A percentile compares a stretch with the other conserved stretches of the same genome.
These are phyloP conservation scores for Phoma sp. DNA, from an alignment of 2,329 filamentous ascomycete species.

Conservation along the genomic window DNA sequence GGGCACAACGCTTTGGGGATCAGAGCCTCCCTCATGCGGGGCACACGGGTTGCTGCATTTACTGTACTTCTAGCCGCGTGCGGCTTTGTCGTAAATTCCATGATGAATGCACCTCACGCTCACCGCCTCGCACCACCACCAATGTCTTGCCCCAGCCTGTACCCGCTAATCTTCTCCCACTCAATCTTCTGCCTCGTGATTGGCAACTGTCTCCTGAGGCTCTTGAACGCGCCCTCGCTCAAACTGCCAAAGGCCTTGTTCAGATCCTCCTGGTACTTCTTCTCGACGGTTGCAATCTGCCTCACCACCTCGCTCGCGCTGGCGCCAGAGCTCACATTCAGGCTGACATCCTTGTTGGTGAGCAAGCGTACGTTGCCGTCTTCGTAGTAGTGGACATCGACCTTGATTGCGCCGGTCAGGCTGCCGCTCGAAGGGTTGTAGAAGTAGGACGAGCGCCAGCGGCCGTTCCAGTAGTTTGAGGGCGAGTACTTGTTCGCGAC, in stretches of 20 bases:
- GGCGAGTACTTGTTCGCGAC: conserved; percentile 98
- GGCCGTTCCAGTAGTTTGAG: conserved; percentile 98
- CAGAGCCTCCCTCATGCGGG: background rate
- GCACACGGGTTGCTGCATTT: background rate
- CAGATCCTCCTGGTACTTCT: conserved; percentile 94
- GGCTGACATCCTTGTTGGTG: conserved; percentile 78
- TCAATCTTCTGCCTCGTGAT: conserved; percentile 99
- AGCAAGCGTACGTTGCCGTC: conserved; percentile 95
- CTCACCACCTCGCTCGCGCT: conserved; percentile 73
- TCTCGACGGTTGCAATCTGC: conserved; percentile 81
- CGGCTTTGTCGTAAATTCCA: background rate
- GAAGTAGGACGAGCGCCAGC: conserved; percentile 90
- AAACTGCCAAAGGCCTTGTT: conserved; percentile 88
- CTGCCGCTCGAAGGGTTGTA: conserved; percentile 70
- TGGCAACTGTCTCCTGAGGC: conserved; percentile 86
- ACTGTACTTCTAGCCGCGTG: background rate
- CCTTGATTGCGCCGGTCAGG: conserved; percentile 81
- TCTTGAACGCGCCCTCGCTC: conserved; percentile 95
- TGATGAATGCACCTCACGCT: background rate
- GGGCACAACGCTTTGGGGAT: too few species aligned
- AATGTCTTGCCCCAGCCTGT: conserved; percentile 67
- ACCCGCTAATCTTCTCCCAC: conserved; percentile 97
- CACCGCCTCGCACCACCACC: conserved; percentile 49
- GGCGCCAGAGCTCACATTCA: conserved; percentile 63
- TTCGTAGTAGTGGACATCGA: conserved; percentile 99